Evolutionary conservation across 202 grass and related monocot species (phyloP).

Genomic region (Carex sylvatica): DNA sequence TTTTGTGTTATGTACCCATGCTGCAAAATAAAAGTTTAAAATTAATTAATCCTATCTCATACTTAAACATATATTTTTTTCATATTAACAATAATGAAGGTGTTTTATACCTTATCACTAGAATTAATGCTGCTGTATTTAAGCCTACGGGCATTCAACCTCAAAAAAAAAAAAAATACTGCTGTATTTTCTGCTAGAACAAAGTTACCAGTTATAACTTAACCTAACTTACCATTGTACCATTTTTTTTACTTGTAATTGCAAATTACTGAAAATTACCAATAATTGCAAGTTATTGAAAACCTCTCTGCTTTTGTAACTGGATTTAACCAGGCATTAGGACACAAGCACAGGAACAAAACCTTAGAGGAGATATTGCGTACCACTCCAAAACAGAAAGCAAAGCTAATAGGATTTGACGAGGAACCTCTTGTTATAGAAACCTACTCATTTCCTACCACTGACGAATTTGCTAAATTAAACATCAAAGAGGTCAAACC

Average conservation of each 20-base stretch:
- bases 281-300: conserved; percentile 4
- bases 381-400: conserved; percentile 50
- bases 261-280: not conserved
- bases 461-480: conserved; percentile 14
- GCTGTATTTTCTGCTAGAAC: not conserved
- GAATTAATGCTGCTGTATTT: not conserved
- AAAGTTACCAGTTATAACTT: not conserved
- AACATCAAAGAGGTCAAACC: not conserved
- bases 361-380: conserved; percentile 64
- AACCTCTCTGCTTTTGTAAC: conserved; percentile 8
- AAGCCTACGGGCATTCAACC: too few species aligned
- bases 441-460: conserved; percentile 19
- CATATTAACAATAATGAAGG: not conserved
- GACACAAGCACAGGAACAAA: conserved; percentile 88
- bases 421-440: conserved; percentile 69
- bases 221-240: not conserved
- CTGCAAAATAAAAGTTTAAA: not conserved
- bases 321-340: conserved; percentile 46
- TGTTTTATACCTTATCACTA: not conserved
- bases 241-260: not conserved
- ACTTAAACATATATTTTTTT: not conserved
- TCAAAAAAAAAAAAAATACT: not conserved
- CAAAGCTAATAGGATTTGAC: conserved; percentile 78
- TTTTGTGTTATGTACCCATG: not conserved
- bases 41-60: not conserved